A percentile compares a stretch with the other conserved stretches of the same genome.
These are phyloP conservation scores for Lasiodiplodia sp. DNA, from an alignment of 2,329 filamentous ascomycete species.

Conservation along the genomic window DNA sequence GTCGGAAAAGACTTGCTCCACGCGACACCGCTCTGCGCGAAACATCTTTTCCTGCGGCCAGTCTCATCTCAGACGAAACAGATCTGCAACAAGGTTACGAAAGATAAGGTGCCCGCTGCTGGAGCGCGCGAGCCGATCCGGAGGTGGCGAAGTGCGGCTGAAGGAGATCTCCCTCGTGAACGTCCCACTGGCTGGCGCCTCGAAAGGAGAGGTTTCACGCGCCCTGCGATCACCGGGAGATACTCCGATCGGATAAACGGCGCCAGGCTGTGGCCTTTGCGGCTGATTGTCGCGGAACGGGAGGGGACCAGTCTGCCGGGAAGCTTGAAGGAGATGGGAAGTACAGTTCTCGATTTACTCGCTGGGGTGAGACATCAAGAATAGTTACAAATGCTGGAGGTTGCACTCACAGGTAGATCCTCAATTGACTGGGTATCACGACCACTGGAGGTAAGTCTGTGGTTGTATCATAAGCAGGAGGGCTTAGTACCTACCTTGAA, in stretches of 20 bases:
- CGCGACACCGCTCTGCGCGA: neutral
- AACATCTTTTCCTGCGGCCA: neutral
- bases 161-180: neutral
- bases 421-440: neutral
- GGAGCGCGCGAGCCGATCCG: neutral
- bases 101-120: neutral
- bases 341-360: neutral
- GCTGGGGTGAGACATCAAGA: neutral
- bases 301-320: neutral
- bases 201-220: neutral
- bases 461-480: neutral
- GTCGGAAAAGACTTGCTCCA: neutral
- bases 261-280: conserved; percentile 16
- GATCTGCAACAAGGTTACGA: neutral
- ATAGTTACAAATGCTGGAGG: neutral
- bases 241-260: neutral
- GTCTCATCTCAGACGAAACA: neutral
- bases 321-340: neutral
- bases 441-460: neutral
- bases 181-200: conserved; percentile 15
- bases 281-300: neutral
- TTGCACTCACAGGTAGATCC: neutral
- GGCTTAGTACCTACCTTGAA: neutral
- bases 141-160: neutral
- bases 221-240: neutral